Evolutionary conservation across 202 grass and related monocot genomes (phyloP).

Genomic region (Panicum hallii): DNA sequence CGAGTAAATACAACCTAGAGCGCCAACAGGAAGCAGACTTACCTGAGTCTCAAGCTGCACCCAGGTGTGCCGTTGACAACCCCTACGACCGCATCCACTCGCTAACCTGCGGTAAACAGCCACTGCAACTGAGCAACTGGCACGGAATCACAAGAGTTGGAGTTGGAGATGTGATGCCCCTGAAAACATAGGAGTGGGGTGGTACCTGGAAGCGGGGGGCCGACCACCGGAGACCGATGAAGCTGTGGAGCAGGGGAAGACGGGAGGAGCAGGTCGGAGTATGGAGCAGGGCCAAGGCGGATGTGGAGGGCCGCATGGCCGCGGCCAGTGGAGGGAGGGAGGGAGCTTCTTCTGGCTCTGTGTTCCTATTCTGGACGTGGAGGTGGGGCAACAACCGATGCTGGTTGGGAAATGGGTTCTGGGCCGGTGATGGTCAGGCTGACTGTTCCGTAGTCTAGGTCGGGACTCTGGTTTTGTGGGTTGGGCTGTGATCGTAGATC

Average conservation of each 20-base stretch:
- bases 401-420: background rate
- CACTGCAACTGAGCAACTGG: background rate
- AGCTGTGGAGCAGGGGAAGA: conserved; percentile 32
- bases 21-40: background rate
- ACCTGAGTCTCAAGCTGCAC: conserved; percentile 43
- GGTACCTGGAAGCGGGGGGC: conserved; percentile 33
- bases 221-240: conserved; percentile 53
- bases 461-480: background rate
- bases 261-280: conserved; percentile 26
- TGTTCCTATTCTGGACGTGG: background rate
- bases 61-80: conserved; percentile 11
- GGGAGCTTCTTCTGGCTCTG: background rate
- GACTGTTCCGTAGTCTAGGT: no score
- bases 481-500: background rate
- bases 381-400: background rate
- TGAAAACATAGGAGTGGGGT: background rate
- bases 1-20: background rate
- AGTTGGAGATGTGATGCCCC: background rate
- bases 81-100: background rate
- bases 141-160: background rate
- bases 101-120: conserved; percentile 39
- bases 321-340: background rate
- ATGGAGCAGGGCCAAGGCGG: conserved; percentile 24
- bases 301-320: conserved; percentile 37
- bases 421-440: background rate